Evolutionary conservation across 163 green algal genomes (phyloP).

Genomic region (Volvox carteri): DNA sequence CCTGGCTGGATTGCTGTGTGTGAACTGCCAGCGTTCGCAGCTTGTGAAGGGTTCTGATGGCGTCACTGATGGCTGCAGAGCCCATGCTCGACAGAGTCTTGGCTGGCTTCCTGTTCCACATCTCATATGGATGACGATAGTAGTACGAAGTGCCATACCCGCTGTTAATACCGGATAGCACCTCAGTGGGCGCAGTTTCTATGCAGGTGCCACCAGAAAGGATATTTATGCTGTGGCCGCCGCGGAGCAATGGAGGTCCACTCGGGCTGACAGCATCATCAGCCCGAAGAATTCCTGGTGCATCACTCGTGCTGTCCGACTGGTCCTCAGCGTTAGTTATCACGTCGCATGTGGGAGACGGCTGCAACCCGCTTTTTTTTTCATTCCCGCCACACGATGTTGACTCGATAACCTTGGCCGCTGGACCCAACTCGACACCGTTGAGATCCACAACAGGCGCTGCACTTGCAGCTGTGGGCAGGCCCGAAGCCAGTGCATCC

Average conservation of each 20-base stretch:
- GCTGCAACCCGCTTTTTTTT: too few relatives aligned
- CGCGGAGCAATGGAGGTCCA: not conserved
- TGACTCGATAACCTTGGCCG: not conserved
- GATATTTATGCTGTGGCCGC: not conserved
- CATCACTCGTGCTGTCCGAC: not conserved
- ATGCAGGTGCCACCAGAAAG: not conserved
- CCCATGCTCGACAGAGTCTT: conserved; percentile 2
- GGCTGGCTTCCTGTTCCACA: not conserved
- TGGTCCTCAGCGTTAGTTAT: not conserved
- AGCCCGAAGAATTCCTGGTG: not conserved
- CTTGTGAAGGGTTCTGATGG: not conserved
- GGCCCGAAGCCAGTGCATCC: not conserved
- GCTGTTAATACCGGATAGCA: not conserved
- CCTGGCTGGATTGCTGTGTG: conserved; percentile 8
- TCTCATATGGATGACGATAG: not conserved
- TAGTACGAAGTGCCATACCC: not conserved
- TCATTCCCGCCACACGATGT: not conserved
- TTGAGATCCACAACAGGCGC: not conserved
- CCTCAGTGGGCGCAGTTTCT: not conserved
- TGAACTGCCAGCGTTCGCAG: not conserved
- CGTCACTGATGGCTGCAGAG: not conserved
- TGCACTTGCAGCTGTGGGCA: not conserved
- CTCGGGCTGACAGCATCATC: not conserved
- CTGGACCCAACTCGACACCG: not conserved
- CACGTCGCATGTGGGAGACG: too few relatives aligned